Evolutionary conservation across 78 protist genomes (phyloP).

Genomic region (Acrasis kona): DNA sequence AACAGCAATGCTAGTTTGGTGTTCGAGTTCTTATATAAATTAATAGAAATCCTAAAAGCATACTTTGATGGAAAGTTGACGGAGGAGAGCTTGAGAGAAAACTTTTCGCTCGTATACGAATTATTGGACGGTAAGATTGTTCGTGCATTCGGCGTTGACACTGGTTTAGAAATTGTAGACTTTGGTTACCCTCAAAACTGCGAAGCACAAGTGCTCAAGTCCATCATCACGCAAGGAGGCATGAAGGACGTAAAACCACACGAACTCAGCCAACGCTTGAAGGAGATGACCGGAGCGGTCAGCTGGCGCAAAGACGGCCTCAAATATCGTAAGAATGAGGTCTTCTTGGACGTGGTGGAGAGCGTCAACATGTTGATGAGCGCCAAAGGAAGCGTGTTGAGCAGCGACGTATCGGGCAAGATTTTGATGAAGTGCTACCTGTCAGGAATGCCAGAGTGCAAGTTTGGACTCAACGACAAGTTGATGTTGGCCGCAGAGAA

Average conservation of each 20-base stretch:
- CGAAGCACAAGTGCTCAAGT: constrained; percentile 67
- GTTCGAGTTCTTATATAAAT: constrained; percentile 62
- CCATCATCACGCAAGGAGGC: constrained; percentile 65
- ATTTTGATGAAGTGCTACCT: constrained; percentile 74
- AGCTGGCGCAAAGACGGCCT: constrained; percentile 84
- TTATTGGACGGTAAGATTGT: constrained; percentile 73
- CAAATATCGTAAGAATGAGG: constrained; percentile 73
- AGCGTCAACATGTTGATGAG: constrained; percentile 47
- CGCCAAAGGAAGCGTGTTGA: constrained; percentile 38
- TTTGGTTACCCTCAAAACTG: constrained; percentile 88
- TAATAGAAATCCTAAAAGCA: constrained; percentile 51
- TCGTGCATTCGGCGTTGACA: constrained; percentile 1
- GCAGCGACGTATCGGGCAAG: constrained; percentile 84
- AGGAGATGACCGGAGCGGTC: constrained; percentile 76
- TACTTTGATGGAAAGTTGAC: constrained; percentile 62
- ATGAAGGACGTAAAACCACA: background rate
- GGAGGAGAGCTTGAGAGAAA: constrained; percentile 70
- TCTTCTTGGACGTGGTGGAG: constrained; percentile 85
- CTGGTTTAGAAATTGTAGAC: constrained; percentile 66
- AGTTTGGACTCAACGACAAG: constrained; percentile 94
- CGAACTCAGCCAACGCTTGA: background rate
- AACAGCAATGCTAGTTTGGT: constrained; percentile 82
- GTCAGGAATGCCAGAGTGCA: constrained; percentile 98
- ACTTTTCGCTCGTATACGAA: constrained; percentile 79
- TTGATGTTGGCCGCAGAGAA: constrained; percentile 18